Base-by-base conservation (phyloP, 2,329 filamentous ascomycete species). In the Ophiobolus disseminans region DNA sequence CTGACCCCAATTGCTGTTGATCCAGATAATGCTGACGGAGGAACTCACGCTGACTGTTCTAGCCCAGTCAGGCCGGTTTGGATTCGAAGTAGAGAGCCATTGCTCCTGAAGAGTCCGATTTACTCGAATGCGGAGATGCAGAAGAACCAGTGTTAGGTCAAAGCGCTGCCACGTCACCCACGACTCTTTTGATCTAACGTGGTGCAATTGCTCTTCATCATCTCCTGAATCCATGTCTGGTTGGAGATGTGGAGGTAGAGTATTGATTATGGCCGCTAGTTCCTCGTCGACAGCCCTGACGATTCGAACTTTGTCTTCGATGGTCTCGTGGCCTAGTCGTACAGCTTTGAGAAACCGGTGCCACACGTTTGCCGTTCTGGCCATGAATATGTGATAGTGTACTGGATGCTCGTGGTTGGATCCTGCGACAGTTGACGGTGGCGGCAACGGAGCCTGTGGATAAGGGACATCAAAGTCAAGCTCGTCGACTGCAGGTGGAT, bases 371-470 rank as follows among this genome's bases (percentile, higher is more conserved):
- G 40, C 40, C n/a, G 40, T 23, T 17, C 40, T 31, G n/a, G 40
- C 28, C 40, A 44, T 44, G 30, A 44, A 44, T 25, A 44, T 20
- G 40, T 44, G 40, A 20, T 35, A 44, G 10, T 44, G 17, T 14
- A 44, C 40, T 4, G 31, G 40, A 25, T 44, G 16, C 21, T 21
- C 21, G n/a, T 25, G 36, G 11, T 23, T 11, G 19, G 22, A 23
- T 23, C 23, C n/a, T 39, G 19, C n/a, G 11, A 8, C 19, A 17
- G 30, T 16, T 16, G 30, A 39, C 6, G 21, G 4, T 39, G 21
- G 22, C 2, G 9, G 2, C 7, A 14, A 23, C 8, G 19, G 36
- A 5, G 21, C 19, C 10, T 23, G 8, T 14, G 36, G 36, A 39
- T 39, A 39, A 14, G 36, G 36, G 4, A 39, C 36, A 39, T 39